These are phyloP conservation scores for Papiliotrema terrestris DNA, from an alignment of 1,284 basidiomycete genomes.

Conservation along the genomic window DNA sequence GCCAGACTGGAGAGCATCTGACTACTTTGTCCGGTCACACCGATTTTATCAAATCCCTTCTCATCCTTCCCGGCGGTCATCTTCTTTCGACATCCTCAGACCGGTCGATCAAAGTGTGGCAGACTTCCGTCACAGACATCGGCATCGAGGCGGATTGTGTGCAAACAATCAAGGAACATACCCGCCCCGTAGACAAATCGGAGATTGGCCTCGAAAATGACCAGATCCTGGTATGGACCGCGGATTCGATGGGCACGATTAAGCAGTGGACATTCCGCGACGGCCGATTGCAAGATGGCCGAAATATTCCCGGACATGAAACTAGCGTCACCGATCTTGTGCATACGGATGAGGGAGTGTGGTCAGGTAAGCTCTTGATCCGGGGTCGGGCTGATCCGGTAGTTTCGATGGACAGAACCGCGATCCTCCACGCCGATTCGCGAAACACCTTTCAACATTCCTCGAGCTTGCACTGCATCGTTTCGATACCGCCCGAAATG, in stretches of 20 bases:
- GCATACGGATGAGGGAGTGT: conserved; percentile 64
- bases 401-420: conserved; percentile 85
- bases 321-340: conserved; percentile 57
- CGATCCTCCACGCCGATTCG: conserved; percentile 54
- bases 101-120: conserved; percentile 85
- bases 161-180: conserved; percentile 36
- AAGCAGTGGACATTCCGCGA: conserved; percentile 48
- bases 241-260: conserved; percentile 80
- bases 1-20: conserved; percentile 64
- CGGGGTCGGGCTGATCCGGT: conserved; percentile 7
- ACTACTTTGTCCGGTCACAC: conserved; percentile 71
- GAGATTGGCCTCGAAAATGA: background rate
- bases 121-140: conserved; percentile 43
- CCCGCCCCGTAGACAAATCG: conserved; percentile 30
- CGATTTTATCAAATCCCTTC: conserved; percentile 81
- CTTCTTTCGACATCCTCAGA: conserved; percentile 88
- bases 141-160: conserved; percentile 60
- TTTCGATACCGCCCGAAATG: conserved; percentile 61
- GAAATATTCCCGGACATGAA: conserved; percentile 47
- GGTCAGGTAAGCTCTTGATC: conserved; percentile 64
- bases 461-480: conserved; percentile 13
- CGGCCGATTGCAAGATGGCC: conserved; percentile 33
- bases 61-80: conserved; percentile 58
- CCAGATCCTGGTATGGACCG: conserved; percentile 60
- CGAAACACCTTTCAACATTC: too few species aligned